Evolutionary conservation across 805 yeast species (phyloP).

Genomic region (Naumovozyma dairenensis): DNA sequence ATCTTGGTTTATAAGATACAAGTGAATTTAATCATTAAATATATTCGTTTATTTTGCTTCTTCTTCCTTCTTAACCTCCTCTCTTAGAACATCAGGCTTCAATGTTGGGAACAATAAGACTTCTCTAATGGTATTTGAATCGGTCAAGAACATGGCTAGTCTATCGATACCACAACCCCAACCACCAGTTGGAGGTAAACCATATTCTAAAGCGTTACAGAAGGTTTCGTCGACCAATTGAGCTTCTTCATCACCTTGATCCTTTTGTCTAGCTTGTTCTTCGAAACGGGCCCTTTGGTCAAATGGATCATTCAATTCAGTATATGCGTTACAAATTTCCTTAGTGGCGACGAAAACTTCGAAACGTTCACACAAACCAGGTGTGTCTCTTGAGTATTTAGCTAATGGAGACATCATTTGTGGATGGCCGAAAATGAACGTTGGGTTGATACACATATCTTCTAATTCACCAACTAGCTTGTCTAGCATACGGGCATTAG

Average conservation of each 20-base stretch:
- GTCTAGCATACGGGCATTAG: slow-evolving; percentile 98
- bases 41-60: slow-evolving; percentile 2
- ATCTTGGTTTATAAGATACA: too few relatives aligned
- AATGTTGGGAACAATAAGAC: slow-evolving; percentile 96
- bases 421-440: slow-evolving; percentile 97
- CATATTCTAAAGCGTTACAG: slow-evolving; percentile 96
- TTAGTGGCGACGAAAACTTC: slow-evolving; percentile 98
- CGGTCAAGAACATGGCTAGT: slow-evolving; percentile 93
- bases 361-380: slow-evolving; percentile 96
- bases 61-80: slow-evolving; percentile 25
- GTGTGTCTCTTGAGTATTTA: slow-evolving; percentile 81
- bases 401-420: slow-evolving; percentile 99
- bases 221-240: slow-evolving; percentile 92
- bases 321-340: slow-evolving; percentile 96
- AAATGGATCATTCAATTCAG: slow-evolving; percentile 97
- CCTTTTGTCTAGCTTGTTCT: slow-evolving; percentile 98
- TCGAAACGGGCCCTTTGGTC: slow-evolving; percentile 96
- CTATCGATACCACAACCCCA: slow-evolving; percentile 99
- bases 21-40: too few relatives aligned
- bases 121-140: slow-evolving; percentile 95
- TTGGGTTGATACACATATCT: slow-evolving; percentile 91
- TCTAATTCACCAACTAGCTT: slow-evolving; percentile 95
- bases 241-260: slow-evolving; percentile 98
- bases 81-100: slow-evolving; percentile 68
- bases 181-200: slow-evolving; percentile 98